These are phyloP conservation scores for Lipomyces mesembrius DNA, from an alignment of 805 yeast species.

Conservation along the genomic window DNA sequence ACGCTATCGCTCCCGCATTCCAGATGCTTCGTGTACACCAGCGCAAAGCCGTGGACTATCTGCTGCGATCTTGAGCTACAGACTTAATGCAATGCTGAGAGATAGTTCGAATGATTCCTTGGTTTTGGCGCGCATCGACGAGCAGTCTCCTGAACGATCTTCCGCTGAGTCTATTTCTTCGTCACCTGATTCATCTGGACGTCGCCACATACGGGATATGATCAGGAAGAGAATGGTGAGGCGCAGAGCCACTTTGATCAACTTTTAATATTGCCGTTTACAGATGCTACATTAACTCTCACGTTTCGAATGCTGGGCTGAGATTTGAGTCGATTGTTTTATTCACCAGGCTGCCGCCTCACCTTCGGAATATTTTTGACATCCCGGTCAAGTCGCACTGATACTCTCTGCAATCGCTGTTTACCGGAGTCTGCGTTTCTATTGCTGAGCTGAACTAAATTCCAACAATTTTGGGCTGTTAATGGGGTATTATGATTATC, in stretches of 20 bases:
- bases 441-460: neutral
- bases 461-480: neutral
- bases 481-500: neutral
- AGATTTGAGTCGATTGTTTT: neutral
- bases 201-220: neutral
- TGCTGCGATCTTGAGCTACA: slow-evolving; percentile 3
- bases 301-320: neutral
- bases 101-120: slow-evolving; percentile 8
- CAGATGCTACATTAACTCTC: neutral
- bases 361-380: neutral
- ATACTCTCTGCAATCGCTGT: too few species aligned
- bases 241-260: neutral
- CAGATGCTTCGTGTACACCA: slow-evolving; percentile 3
- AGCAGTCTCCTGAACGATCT: slow-evolving; percentile 6
- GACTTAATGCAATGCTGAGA: slow-evolving; percentile 2
- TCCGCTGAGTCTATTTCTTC: neutral
- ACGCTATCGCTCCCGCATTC: slow-evolving; percentile 4
- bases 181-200: neutral
- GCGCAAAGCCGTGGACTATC: slow-evolving; percentile 5
- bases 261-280: neutral
- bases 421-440: too few species aligned
- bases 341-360: neutral
- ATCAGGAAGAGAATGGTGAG: neutral
- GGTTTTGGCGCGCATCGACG: neutral
- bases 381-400: neutral